Conservation (phyloP, 495 filamentous ascomycete species). For the Tuber calosporum region DNA sequence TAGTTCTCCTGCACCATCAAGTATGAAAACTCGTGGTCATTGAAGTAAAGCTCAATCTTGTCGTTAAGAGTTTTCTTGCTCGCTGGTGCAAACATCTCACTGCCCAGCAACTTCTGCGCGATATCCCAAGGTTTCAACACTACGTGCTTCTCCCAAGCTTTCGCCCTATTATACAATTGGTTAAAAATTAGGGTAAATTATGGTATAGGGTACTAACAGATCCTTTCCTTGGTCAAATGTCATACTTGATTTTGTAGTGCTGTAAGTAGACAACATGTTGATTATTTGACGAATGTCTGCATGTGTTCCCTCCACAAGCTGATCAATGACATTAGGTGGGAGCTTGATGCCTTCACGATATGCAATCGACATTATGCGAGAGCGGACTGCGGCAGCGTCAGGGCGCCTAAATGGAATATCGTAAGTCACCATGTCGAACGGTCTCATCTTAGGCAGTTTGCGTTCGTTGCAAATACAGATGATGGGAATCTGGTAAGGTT, state of each 20-base stretch:
- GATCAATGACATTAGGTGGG: slow-evolving; percentile 78
- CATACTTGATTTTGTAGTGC: slow-evolving; percentile 71
- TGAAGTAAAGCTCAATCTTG: slow-evolving; percentile 98
- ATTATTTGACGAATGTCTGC: slow-evolving; percentile 96
- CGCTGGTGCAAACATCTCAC: slow-evolving; percentile 71
- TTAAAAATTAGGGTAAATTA: neutral
- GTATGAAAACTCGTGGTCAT: slow-evolving; percentile 93
- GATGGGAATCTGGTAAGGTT: slow-evolving; percentile 61
- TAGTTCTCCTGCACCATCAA: slow-evolving; percentile 99
- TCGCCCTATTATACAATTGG: slow-evolving; percentile 46
- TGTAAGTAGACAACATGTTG: slow-evolving; percentile 95
- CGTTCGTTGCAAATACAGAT: slow-evolving; percentile 98
- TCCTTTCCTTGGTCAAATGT: slow-evolving; percentile 74
- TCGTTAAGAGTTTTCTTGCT: slow-evolving; percentile 85
- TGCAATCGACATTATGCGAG: slow-evolving; percentile 87
- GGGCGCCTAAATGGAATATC: slow-evolving; percentile 85
- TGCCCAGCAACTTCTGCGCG: slow-evolving; percentile 78
- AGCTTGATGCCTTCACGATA: slow-evolving; percentile 85
- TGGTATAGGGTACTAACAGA: slow-evolving; percentile 51
- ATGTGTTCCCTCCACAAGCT: slow-evolving; percentile 86
- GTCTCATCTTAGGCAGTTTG: slow-evolving; percentile 90
- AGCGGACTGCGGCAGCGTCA: slow-evolving; percentile 78
- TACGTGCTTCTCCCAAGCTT: slow-evolving; percentile 96
- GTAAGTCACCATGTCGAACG: slow-evolving; percentile 75
- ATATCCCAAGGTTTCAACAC: slow-evolving; percentile 98